A percentile compares a stretch with the other conserved stretches of the same genome.
Conservation (phyloP, 1,284 basidiomycete species). For the Rhodotorula sp. region DNA sequence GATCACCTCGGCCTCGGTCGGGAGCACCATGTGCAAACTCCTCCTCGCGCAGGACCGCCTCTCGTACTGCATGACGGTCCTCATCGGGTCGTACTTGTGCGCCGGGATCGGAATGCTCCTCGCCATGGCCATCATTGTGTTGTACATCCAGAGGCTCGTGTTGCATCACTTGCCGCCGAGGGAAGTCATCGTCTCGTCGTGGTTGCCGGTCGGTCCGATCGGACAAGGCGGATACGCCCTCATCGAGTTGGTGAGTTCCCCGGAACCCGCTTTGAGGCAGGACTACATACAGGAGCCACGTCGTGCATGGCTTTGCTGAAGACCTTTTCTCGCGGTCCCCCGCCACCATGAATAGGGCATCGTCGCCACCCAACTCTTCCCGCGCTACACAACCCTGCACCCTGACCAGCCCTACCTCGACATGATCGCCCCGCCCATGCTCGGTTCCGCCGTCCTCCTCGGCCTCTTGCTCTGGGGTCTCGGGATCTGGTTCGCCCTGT, state of each 20-base stretch:
- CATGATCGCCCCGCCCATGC: conserved; percentile 29
- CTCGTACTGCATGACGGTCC: conserved; percentile 39
- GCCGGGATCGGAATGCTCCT: conserved; percentile 39
- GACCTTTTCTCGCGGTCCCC: neutral
- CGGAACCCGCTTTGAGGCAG: too few relatives aligned
- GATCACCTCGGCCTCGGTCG: conserved; percentile 41
- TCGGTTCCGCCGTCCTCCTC: conserved; percentile 39
- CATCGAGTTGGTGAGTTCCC: conserved; percentile 39
- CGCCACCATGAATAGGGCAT: conserved; percentile 23
- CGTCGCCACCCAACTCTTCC: conserved; percentile 38
- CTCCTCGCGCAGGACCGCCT: conserved; percentile 25
- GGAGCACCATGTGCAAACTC: conserved; percentile 39
- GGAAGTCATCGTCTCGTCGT: conserved; percentile 42
- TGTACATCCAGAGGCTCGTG: conserved; percentile 44
- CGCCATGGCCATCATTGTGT: conserved; percentile 38
- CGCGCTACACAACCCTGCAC: conserved; percentile 20
- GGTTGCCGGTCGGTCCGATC: conserved; percentile 43
- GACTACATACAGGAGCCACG: too few relatives aligned
- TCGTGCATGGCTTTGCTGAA: neutral
- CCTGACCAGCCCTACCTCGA: conserved; percentile 25
- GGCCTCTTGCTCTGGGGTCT: conserved; percentile 43
- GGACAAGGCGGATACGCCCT: conserved; percentile 43
- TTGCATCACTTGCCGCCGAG: conserved; percentile 43
- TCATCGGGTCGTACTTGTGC: conserved; percentile 42
- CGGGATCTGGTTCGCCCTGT: conserved; percentile 43